phyloP scores from a whole-genome alignment of 352 stramenopile genomes.

The Globisporangium apiculatum region DNA sequence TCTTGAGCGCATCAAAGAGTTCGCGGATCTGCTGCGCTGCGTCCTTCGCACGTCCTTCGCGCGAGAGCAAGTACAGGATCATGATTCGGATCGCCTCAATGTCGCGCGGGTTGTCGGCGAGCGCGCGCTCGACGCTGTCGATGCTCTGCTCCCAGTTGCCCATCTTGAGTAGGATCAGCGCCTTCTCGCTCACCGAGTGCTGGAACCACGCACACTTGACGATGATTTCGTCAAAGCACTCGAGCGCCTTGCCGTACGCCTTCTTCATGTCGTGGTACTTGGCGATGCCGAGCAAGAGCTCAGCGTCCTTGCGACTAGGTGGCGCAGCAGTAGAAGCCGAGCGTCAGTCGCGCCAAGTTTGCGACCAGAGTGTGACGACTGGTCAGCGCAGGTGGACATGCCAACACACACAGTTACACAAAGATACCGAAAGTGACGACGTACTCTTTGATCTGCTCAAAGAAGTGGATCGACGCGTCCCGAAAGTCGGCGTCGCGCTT shows the following conservation, averaged over 20 bases:
- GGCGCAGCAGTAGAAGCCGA: not conserved
- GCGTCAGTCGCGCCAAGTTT: not conserved
- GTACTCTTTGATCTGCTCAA: constrained; percentile 58
- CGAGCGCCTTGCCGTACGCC: constrained; percentile 49
- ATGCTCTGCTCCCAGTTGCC: constrained; percentile 81
- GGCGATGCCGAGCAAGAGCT: constrained; percentile 62
- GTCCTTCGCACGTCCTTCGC: constrained; percentile 48
- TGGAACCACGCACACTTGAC: constrained; percentile 81
- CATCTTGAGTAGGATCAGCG: constrained; percentile 77
- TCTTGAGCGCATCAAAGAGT: constrained; percentile 58
- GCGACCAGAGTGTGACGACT: not conserved
- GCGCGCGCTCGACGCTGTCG: constrained; percentile 65
- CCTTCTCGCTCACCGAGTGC: constrained; percentile 77
- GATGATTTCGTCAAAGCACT: constrained; percentile 67
- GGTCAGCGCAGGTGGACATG: not conserved
- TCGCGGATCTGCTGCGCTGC: constrained; percentile 51
- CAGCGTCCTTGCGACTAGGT: constrained; percentile 52
- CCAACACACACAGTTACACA: too few species aligned
- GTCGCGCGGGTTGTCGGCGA: constrained; percentile 57
- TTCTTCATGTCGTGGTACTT: constrained; percentile 77
- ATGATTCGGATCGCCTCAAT: constrained; percentile 67
- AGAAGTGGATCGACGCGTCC: constrained; percentile 54
- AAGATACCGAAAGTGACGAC: constrained; percentile 2
- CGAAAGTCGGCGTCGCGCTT: constrained; percentile 59
- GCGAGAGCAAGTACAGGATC: constrained; percentile 60